Conservation (phyloP, 225 moss, liverwort and hornwort genomes). For the Climacium dendroides region DNA sequence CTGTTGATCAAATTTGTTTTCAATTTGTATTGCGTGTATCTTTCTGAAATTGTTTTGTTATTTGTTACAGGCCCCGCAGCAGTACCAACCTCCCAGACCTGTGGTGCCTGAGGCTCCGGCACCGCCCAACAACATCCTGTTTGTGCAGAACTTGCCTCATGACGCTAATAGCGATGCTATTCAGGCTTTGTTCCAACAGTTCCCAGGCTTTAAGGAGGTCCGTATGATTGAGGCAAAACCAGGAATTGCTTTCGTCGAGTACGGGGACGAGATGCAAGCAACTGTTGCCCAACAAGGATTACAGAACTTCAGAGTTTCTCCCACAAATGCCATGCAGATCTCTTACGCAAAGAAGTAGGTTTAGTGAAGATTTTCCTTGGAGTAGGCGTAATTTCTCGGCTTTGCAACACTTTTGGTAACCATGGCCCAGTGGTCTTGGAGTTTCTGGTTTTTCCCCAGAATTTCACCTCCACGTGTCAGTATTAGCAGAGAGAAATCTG, state of each 20-base stretch:
- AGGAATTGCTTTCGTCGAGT: slow-evolving; percentile 96
- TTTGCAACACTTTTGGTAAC: slow-evolving; percentile 8
- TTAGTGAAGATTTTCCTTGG: not conserved
- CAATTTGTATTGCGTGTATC: not conserved
- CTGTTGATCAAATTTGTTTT: not conserved
- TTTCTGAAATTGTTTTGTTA: not conserved
- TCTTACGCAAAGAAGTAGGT: slow-evolving; percentile 92
- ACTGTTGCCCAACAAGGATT: slow-evolving; percentile 65
- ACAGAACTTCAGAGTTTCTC: slow-evolving; percentile 85
- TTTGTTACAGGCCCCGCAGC: slow-evolving; percentile 40
- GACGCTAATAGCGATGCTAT: slow-evolving; percentile 74
- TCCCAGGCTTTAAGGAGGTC: slow-evolving; percentile 94
- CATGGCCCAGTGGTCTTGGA: not conserved
- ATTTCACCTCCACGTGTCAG: not conserved
- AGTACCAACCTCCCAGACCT: slow-evolving; percentile 86
- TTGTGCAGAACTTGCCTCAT: slow-evolving; percentile 90
- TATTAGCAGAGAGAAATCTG: slow-evolving; percentile 11
- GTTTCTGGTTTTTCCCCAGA: not conserved
- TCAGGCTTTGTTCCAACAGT: slow-evolving; percentile 88
- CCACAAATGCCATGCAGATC: slow-evolving; percentile 83
- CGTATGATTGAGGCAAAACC: slow-evolving; percentile 98
- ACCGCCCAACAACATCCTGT: slow-evolving; percentile 91
- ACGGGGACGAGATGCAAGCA: slow-evolving; percentile 89
- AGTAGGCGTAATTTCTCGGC: slow-evolving; percentile 1
- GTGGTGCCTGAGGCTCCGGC: slow-evolving; percentile 77